Evolutionary conservation across 768 basidiomycete species (phyloP).

Genomic region (Russula emetica): DNA sequence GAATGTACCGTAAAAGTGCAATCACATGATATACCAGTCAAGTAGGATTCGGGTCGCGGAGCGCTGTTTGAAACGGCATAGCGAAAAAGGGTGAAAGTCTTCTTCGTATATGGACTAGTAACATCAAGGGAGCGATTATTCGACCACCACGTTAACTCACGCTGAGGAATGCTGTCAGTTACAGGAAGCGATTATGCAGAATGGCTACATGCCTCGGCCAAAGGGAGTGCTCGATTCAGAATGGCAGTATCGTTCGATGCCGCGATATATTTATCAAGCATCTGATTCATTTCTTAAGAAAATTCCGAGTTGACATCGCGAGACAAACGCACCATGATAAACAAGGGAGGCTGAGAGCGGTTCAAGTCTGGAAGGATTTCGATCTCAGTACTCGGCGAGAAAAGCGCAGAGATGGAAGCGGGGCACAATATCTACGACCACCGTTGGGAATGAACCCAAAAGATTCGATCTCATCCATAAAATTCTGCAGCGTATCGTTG

Average conservation of each 20-base stretch:
- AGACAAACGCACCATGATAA: constrained; percentile 56
- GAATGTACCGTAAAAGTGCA: neutral
- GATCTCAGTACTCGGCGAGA: neutral
- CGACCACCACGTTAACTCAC: constrained; percentile 81
- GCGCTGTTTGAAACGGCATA: constrained; percentile 81
- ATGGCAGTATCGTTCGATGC: constrained; percentile 70
- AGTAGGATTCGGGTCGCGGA: constrained; percentile 83
- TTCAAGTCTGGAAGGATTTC: constrained; percentile 54
- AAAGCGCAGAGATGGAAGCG: neutral
- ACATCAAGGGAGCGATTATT: constrained; percentile 66
- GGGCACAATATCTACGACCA: constrained; percentile 78
- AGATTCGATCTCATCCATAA: constrained; percentile 85
- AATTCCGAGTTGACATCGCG: neutral
- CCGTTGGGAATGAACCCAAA: constrained; percentile 95
- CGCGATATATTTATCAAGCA: constrained; percentile 82
- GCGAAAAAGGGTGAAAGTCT: constrained; percentile 59
- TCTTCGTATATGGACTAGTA: constrained; percentile 64
- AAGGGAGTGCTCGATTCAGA: constrained; percentile 72
- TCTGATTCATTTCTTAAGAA: constrained; percentile 42
- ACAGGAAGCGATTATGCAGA: neutral
- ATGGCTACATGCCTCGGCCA: constrained; percentile 58
- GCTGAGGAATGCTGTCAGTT: constrained; percentile 37
- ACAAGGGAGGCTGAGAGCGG: constrained; percentile 90
- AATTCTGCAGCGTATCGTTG: constrained; percentile 81
- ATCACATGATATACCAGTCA: constrained; percentile 44